Percentiles rank a stretch among this genome's conserved stretches.
These are phyloP conservation scores for Plicaturopsis crispa DNA, from an alignment of 768 basidiomycete species.

Conservation along the genomic window DNA sequence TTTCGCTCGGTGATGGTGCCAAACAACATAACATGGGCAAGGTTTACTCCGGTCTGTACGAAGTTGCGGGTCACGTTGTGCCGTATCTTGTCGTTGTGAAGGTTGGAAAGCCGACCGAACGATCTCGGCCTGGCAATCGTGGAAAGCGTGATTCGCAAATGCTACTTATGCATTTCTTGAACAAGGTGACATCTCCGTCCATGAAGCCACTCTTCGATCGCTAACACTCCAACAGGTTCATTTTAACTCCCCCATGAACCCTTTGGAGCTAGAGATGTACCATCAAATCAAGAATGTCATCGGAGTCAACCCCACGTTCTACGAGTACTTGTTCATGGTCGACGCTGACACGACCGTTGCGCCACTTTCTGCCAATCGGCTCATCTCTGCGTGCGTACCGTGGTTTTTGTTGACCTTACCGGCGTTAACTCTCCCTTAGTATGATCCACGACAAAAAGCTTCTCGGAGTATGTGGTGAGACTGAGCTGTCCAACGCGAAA, in stretches of 20 bases:
- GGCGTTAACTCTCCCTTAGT: constrained; percentile 28
- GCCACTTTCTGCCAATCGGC: constrained; percentile 77
- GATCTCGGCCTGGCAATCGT: constrained; percentile 89
- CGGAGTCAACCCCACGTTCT: constrained; percentile 97
- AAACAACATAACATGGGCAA: constrained; percentile 99
- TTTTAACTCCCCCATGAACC: constrained; percentile 94
- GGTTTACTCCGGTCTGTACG: constrained; percentile 93
- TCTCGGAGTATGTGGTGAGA: constrained; percentile 94
- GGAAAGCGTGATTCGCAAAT: constrained; percentile 99
- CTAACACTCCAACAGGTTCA: constrained; percentile 58
- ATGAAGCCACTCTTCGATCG: background rate
- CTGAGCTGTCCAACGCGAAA: constrained; percentile 85
- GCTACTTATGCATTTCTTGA: constrained; percentile 94
- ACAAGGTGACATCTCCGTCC: constrained; percentile 55
- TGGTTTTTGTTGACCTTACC: background rate
- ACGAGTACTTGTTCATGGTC: constrained; percentile 90
- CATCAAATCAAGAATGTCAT: constrained; percentile 99
- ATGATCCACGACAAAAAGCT: constrained; percentile 97
- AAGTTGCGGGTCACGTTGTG: constrained; percentile 90
- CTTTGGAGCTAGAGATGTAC: constrained; percentile 95
- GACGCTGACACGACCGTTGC: constrained; percentile 95
- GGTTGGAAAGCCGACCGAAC: constrained; percentile 91
- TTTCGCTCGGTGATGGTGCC: constrained; percentile 88
- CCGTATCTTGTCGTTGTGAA: constrained; percentile 92
- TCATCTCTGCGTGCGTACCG: constrained; percentile 82